Evolutionary conservation across 768 basidiomycete species (phyloP).

Genomic region (Leccinellum luteum): DNA sequence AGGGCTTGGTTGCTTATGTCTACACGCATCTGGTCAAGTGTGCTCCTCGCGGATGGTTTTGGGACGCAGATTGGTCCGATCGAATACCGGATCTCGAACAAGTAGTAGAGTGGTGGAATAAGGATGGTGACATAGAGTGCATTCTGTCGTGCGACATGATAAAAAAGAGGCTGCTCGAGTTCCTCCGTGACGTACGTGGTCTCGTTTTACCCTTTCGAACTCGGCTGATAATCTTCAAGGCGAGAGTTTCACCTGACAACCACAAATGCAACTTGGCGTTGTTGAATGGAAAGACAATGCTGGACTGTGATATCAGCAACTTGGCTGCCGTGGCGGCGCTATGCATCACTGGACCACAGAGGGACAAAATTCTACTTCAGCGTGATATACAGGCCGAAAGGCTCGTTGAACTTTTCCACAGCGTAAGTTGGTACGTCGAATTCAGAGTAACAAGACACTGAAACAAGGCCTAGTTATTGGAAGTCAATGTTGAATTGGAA

Average conservation of each 20-base stretch:
- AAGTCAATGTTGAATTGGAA: constrained; percentile 10
- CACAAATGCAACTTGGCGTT: constrained; percentile 28
- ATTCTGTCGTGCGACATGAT: constrained; percentile 12
- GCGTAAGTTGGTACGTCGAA: constrained; percentile 12
- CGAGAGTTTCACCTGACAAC: background rate
- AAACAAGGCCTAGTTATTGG: constrained; percentile 22
- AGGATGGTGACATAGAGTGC: constrained; percentile 3
- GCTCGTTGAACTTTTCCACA: constrained; percentile 26
- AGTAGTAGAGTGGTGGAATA: constrained; percentile 8
- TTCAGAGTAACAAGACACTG: background rate
- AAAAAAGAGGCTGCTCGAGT: constrained; percentile 8
- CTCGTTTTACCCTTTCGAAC: background rate
- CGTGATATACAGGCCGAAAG: background rate
- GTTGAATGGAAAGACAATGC: constrained; percentile 14
- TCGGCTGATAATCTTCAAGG: constrained; percentile 14
- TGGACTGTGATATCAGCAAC: constrained; percentile 19
- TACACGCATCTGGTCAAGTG: constrained; percentile 27
- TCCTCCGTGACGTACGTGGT: constrained; percentile 18
- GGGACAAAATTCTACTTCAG: constrained; percentile 1
- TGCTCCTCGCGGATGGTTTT: constrained; percentile 9
- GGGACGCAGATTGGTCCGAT: constrained; percentile 6
- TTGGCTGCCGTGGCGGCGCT: constrained; percentile 15
- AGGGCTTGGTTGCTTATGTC: constrained; percentile 30
- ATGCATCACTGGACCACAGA: constrained; percentile 9
- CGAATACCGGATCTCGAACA: constrained; percentile 8